Base-by-base conservation (phyloP, 768 basidiomycete genomes). In the Phlebiopsis flavidoalba region DNA sequence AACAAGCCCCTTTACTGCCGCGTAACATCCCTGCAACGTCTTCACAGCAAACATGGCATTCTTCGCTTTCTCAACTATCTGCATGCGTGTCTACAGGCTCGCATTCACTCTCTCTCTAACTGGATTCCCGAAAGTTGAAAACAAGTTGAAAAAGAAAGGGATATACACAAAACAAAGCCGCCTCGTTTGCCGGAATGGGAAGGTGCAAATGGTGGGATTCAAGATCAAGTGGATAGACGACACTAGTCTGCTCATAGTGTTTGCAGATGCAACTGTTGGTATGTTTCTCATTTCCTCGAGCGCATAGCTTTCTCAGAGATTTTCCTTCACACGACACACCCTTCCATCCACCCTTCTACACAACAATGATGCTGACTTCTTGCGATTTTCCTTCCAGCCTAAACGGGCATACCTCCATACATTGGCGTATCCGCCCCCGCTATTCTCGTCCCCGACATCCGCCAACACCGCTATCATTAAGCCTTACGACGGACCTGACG, bases 211-310 rank as follows among this genome's bases (percentile, higher is more conserved):
- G 97, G 96, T 31, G 97, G n/a, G 97, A 22, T 97, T 96, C 80
- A 94, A 95, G 82, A 95, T 99, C 72, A 99, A 99, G 73, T 99
- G 97, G 97, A 83, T 86, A 67, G 95, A 99, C 74, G 97, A 99
- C 75, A 94, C 93, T 40, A 95, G 91, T 70, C 89, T 96, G 45
- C 77, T 95, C 67, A 89, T 97, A 66, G 97, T 99, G 58, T 99
- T 99, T 72, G 83, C 84, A 64, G 97, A 98, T 75, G 86, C 97
- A 59, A 79, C 82, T 52, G 81, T 89, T 48, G 96, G 97, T 98
- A 70, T 80, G 95, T 82, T 53, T 47, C 60, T 43, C 21, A 21
- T 59, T 36, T 53, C 10, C 14, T 53, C 19, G 31, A 35, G 12
- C 11, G 52, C 35, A n/a, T 17, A 17, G 17, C 14, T 15, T 7